phyloP scores from a whole-genome alignment of 2,329 filamentous ascomycete species.

The Trichoderma arundinaceum region DNA sequence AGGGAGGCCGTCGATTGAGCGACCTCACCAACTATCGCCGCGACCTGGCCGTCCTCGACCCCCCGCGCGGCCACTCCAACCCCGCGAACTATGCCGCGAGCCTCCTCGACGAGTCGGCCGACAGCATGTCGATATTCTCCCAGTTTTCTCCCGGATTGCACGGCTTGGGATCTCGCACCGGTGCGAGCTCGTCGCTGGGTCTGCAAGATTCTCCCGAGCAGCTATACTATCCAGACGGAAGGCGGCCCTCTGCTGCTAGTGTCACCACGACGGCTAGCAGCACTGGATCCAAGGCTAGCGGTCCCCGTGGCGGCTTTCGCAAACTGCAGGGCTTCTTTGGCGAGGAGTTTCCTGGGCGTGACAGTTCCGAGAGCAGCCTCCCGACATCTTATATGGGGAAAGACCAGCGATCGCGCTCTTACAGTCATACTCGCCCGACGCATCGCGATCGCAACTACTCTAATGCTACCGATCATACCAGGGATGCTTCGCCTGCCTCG shows the following conservation, averaged over 20 bases:
- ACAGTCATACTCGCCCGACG: slow-evolving; percentile 61
- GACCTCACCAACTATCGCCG: slow-evolving; percentile 74
- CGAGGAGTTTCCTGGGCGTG: slow-evolving; percentile 78
- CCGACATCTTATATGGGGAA: slow-evolving; percentile 55
- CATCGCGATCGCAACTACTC: slow-evolving; percentile 82
- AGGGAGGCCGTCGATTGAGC: slow-evolving; percentile 60
- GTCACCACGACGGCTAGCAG: slow-evolving; percentile 80
- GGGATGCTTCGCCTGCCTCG: slow-evolving; percentile 75
- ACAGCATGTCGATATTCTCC: slow-evolving; percentile 65
- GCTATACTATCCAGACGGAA: slow-evolving; percentile 69
- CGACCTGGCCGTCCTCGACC: slow-evolving; percentile 72
- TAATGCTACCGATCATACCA: slow-evolving; percentile 71
- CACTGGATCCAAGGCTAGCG: slow-evolving; percentile 76
- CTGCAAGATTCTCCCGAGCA: slow-evolving; percentile 65
- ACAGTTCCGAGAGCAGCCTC: slow-evolving; percentile 75
- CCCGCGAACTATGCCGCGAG: slow-evolving; percentile 55
- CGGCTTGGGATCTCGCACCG: slow-evolving; percentile 46
- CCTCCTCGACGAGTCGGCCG: slow-evolving; percentile 78
- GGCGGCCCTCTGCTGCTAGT: slow-evolving; percentile 87
- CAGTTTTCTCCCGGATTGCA: slow-evolving; percentile 76
- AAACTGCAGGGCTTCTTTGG: slow-evolving; percentile 92
- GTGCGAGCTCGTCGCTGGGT: slow-evolving; percentile 42
- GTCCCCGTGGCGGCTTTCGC: slow-evolving; percentile 73
- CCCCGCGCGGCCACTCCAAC: slow-evolving; percentile 64
- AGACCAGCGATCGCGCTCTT: slow-evolving; percentile 68